Evolutionary conservation across 805 yeast genomes (phyloP).

Genomic region (Kodamaea hsintzibuensis): DNA sequence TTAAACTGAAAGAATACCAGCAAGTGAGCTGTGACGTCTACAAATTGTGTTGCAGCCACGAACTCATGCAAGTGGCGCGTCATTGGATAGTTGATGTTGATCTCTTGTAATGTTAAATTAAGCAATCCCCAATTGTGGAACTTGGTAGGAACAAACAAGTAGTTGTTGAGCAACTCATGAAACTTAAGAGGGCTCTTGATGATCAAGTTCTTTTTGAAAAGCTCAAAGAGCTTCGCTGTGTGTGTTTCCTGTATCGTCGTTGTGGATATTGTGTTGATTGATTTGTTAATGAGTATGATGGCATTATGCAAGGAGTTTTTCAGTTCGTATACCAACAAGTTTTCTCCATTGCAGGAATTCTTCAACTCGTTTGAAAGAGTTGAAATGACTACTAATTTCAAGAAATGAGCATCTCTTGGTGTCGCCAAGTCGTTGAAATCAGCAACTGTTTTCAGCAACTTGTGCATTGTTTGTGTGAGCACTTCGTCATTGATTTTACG

Average conservation of each 20-base stretch:
- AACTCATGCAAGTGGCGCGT: constrained; percentile 18
- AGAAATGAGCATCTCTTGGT: constrained; percentile 18
- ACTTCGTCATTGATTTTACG: constrained; percentile 8
- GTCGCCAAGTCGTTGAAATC: constrained; percentile 11
- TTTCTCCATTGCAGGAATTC: constrained; percentile 18
- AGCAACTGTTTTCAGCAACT: constrained; percentile 26
- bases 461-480: constrained; percentile 22
- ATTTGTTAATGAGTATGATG: constrained; percentile 52
- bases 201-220: constrained; percentile 50
- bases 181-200: constrained; percentile 52
- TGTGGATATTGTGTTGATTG: constrained; percentile 18
- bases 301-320: constrained; percentile 52
- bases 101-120: constrained; percentile 49
- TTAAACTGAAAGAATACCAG: constrained; percentile 17
- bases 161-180: constrained; percentile 50
- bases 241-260: neutral
- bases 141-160: constrained; percentile 43
- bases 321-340: constrained; percentile 30
- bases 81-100: constrained; percentile 27
- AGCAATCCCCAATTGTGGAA: constrained; percentile 47
- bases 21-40: constrained; percentile 13
- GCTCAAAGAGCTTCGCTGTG: constrained; percentile 28
- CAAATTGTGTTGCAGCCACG: constrained; percentile 11
- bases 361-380: constrained; percentile 40
- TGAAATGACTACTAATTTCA: constrained; percentile 27